phyloP scores from a whole-genome alignment of 2,329 filamentous ascomycete genomes.

The Colletotrichum agaves region DNA sequence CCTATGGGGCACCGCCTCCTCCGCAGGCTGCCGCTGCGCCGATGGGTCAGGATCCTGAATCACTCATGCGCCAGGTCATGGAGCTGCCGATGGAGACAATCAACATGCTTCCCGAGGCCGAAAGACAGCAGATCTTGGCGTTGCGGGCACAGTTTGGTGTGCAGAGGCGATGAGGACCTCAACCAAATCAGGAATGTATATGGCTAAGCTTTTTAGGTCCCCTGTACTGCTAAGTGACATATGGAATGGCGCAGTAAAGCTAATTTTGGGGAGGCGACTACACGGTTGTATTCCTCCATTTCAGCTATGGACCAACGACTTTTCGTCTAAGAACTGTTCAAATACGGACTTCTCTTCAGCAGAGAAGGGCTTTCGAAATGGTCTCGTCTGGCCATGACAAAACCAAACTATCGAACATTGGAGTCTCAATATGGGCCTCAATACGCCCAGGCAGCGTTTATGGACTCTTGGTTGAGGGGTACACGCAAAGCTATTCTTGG shows the following conservation, averaged over 20 bases:
- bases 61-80: constrained; percentile 84
- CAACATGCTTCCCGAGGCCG: constrained; percentile 78
- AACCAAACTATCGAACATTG: not conserved
- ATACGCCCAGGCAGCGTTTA: not conserved
- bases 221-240: not conserved
- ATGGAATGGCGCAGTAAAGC: not conserved
- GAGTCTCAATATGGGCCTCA: constrained; percentile 1
- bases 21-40: constrained; percentile 46
- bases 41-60: constrained; percentile 69
- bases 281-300: not conserved
- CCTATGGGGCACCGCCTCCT: constrained; percentile 47
- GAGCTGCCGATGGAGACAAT: constrained; percentile 83
- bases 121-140: constrained; percentile 82
- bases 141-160: constrained; percentile 73
- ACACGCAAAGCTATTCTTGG: constrained; percentile 22
- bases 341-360: not conserved
- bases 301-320: not conserved
- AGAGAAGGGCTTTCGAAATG: not conserved
- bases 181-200: not conserved
- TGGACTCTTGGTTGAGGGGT: not conserved
- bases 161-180: constrained; percentile 46
- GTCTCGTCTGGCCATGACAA: not conserved
- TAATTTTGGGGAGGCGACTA: not conserved
- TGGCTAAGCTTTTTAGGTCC: not conserved
- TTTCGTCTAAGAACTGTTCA: not conserved